Conservation (phyloP, 352 stramenopile species). For the Globisporangium nunn region DNA sequence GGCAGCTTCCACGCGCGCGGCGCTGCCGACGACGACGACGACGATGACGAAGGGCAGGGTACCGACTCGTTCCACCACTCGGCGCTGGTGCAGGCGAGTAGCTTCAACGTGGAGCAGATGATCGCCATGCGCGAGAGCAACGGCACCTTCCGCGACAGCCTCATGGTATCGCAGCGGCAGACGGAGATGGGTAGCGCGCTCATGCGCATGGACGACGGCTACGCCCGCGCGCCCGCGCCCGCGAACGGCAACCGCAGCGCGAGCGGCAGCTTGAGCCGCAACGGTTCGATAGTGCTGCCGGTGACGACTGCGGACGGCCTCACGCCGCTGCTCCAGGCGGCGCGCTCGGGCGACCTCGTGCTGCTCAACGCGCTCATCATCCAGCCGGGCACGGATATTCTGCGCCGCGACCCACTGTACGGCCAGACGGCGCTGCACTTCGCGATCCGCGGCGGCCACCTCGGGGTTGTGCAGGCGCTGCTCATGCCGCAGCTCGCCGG, state of each 20-base stretch:
- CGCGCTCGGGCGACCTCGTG: slow-evolving; percentile 52
- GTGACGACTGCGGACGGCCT: slow-evolving; percentile 39
- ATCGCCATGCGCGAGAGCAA: slow-evolving; percentile 41
- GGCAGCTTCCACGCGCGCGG: slow-evolving; percentile 10
- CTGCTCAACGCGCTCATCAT: slow-evolving; percentile 65
- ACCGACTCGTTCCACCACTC: slow-evolving; percentile 16
- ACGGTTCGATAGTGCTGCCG: not conserved
- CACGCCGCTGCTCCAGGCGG: slow-evolving; percentile 58
- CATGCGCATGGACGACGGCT: slow-evolving; percentile 71
- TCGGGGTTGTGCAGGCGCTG: slow-evolving; percentile 58
- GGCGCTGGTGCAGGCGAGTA: slow-evolving; percentile 26
- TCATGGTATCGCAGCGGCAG: slow-evolving; percentile 20
- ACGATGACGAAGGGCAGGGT: slow-evolving; percentile 9
- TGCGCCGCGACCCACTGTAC: slow-evolving; percentile 57
- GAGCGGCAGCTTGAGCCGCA: slow-evolving; percentile 22
- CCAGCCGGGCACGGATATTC: slow-evolving; percentile 58
- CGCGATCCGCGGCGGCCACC: slow-evolving; percentile 52
- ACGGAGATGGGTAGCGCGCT: slow-evolving; percentile 61
- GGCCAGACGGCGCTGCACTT: slow-evolving; percentile 68
- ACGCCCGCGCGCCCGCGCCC: slow-evolving; percentile 18
- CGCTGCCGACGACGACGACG: slow-evolving; percentile 25
- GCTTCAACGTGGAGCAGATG: slow-evolving; percentile 61
- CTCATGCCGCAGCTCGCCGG: slow-evolving; percentile 53
- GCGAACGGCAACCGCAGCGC: slow-evolving; percentile 9
- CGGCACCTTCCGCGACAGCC: slow-evolving; percentile 41